Percentiles rank a stretch among this genome's conserved stretches.
Conservation (phyloP, 2,329 filamentous ascomycete species). For the Curvularia sp. region DNA sequence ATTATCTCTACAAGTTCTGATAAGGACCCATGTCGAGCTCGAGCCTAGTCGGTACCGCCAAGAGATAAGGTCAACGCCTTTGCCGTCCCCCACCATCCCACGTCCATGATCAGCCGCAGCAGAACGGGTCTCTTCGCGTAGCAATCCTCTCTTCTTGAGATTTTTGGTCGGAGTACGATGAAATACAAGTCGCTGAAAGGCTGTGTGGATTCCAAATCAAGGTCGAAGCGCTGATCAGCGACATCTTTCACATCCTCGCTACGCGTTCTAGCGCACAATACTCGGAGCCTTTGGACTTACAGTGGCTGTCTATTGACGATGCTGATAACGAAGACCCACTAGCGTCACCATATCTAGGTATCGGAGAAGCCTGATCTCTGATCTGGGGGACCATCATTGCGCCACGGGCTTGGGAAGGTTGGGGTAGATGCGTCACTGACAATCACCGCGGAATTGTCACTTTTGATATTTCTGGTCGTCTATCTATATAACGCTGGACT, state of each 20-base stretch:
- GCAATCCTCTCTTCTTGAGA: slow-evolving; percentile 23
- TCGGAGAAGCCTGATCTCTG: slow-evolving; percentile 35
- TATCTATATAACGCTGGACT: slow-evolving; percentile 36
- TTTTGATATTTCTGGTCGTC: slow-evolving; percentile 21
- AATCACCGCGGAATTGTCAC: slow-evolving; percentile 48
- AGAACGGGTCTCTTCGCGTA: slow-evolving; percentile 27
- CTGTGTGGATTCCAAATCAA: slow-evolving; percentile 16
- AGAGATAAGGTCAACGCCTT: slow-evolving; percentile 48
- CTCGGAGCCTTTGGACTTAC: slow-evolving; percentile 21
- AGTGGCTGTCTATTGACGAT: slow-evolving; percentile 20
- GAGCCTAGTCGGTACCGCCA: slow-evolving; percentile 34
- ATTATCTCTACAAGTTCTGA: slow-evolving; percentile 39
- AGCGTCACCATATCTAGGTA: slow-evolving; percentile 22
- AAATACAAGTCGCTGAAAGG: slow-evolving; percentile 17
- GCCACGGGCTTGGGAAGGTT: slow-evolving; percentile 27
- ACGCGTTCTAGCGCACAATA: slow-evolving; percentile 24
- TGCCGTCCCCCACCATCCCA: slow-evolving; percentile 44
- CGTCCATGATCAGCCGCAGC: slow-evolving; percentile 26
- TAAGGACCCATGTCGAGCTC: slow-evolving; percentile 37
- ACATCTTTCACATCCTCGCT: slow-evolving; percentile 14
- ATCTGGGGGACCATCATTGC: slow-evolving; percentile 28
- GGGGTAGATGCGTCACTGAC: slow-evolving; percentile 35
- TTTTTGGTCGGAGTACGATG: slow-evolving; percentile 14
- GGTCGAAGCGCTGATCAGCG: slow-evolving; percentile 31
- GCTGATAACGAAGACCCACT: slow-evolving; percentile 39